Evolutionary conservation across 2,329 filamentous ascomycete species (phyloP), one percentile per base, ranked within the genome.

Genomic region (Paecilomyces formosus): DNA sequence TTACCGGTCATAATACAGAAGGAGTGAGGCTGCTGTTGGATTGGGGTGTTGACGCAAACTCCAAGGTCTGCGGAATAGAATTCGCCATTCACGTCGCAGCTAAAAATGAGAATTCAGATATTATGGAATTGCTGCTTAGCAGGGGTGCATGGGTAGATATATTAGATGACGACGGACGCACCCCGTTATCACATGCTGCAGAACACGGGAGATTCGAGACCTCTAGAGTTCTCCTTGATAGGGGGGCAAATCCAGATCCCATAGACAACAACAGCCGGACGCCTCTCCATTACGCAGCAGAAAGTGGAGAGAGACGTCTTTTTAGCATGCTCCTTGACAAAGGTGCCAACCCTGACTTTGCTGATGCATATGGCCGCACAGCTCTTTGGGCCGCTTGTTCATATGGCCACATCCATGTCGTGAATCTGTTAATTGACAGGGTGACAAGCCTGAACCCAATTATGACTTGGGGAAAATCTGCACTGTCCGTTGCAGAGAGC

Each of bases 311-410:
- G 13, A n/a, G 5, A 15, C 12, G 33, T 8, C 13, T 35, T 2
- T 12, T 55, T 12, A 55, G 24, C 22, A 55, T 58, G 39, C 58
- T 60, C 52, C 50, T 60, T n/a, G 52, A 52, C 18, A 53, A 51
- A 15, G 56, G 52, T 18, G 58, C 56, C 13, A 58, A 60, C 30
- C 58, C 56, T 5, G 53, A 31, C 1, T 24, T 15, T 3, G n/a
- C 15, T 4, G 35, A 45, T 45, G n/a, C 2, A 45, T 18, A 8
- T 45, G 15, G 13, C 3, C 15, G 15, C 1, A 45, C 35, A 0
- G 3, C 35, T 18, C 35, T 45, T 18, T 45, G 13, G 35, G 35
- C 15, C 2, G 35, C 35, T 45, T 45, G 35, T 45, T 45, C 12
- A 8, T 45, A 18, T 3, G 35, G 35, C 5, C 35, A 18, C 5